phyloP scores from a whole-genome alignment of 2,329 filamentous ascomycete genomes.

The Xylariaceae sp. region DNA sequence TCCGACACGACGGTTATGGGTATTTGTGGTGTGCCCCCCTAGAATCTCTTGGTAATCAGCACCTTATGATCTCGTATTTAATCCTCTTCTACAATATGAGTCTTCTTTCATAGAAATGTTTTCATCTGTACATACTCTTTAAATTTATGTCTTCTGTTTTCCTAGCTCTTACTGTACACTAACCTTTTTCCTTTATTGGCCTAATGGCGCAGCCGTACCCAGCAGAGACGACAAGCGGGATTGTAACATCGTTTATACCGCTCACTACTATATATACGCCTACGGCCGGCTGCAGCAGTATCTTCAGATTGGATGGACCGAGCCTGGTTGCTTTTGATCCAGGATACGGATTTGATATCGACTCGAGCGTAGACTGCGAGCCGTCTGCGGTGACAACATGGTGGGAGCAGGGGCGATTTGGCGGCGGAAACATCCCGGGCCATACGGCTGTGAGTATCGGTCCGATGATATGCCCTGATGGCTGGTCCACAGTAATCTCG shows the following conservation, averaged over 20 bases:
- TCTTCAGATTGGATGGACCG: conserved; percentile 16
- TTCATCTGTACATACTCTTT: no score
- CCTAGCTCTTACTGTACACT: no score
- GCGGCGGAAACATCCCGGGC: neutral
- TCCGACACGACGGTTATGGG: no score
- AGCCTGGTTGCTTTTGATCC: conserved; percentile 20
- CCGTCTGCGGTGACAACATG: conserved; percentile 19
- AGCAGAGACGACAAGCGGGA: conserved; percentile 7
- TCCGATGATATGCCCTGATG: conserved; percentile 15
- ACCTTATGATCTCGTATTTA: no score
- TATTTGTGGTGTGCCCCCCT: no score
- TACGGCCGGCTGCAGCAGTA: conserved; percentile 7
- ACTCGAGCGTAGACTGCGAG: conserved; percentile 10
- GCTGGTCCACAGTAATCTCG: conserved; percentile 14
- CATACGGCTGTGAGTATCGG: conserved; percentile 19
- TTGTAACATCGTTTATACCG: conserved; percentile 17
- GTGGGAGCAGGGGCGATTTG: conserved; percentile 19
- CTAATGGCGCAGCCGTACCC: conserved; percentile 4
- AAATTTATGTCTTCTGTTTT: no score
- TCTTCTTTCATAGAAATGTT: no score
- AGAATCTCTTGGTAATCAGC: no score
- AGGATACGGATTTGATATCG: conserved; percentile 19
- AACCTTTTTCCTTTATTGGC: no score
- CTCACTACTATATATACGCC: conserved; percentile 16
- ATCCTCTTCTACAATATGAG: no score